These are phyloP conservation scores for Ophiocordyceps australis DNA, from an alignment of 2,329 filamentous ascomycete genomes.

Conservation along the genomic window DNA sequence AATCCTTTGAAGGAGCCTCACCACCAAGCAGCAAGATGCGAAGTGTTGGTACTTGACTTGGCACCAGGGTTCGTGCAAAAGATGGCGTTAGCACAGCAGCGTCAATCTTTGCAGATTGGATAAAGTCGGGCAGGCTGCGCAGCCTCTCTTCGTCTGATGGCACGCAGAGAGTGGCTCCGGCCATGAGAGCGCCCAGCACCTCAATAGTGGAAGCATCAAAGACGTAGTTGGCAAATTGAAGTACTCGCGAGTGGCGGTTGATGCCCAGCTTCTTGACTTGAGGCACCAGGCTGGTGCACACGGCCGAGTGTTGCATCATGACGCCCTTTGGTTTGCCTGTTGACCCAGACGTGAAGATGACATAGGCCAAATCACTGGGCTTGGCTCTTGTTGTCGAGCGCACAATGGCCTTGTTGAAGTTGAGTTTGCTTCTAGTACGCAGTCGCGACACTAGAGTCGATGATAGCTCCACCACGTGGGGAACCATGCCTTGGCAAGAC, in stretches of 20 bases:
- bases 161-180: constrained; percentile 7
- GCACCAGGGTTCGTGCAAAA: background rate
- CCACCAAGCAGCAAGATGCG: background rate
- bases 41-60: background rate
- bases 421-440: too few species aligned
- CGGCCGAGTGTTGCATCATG: constrained; percentile 22
- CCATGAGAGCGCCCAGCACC: constrained; percentile 5
- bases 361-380: constrained; percentile 4
- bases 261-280: constrained; percentile 16
- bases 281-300: constrained; percentile 16
- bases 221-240: constrained; percentile 30
- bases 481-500: background rate
- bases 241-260: background rate
- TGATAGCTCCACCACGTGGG: background rate
- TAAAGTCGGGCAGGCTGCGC: background rate
- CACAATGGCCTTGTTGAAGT: background rate
- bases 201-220: constrained; percentile 26
- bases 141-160: constrained; percentile 5
- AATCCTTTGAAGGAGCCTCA: background rate
- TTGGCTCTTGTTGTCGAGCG: too few species aligned
- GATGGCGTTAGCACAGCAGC: background rate
- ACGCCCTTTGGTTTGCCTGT: constrained; percentile 10
- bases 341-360: constrained; percentile 10
- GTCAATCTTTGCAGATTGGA: background rate
- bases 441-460: background rate